A percentile compares a stretch with the other conserved stretches of the same genome.
phyloP scores from a whole-genome alignment of 495 filamentous ascomycete species.

The Podospora didyma region DNA sequence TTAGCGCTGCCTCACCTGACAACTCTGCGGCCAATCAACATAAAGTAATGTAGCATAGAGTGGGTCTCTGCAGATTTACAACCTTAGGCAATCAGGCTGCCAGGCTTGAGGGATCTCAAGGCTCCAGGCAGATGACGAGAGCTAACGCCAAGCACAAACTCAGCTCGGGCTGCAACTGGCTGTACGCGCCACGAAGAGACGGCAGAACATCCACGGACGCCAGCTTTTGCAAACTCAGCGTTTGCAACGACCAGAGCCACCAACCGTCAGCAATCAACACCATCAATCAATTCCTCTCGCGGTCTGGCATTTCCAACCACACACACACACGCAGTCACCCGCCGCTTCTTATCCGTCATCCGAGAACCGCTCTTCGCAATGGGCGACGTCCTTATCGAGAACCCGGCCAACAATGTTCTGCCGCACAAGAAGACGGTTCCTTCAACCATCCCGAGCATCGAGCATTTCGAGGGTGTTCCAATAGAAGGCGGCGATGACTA shows the following conservation, averaged over 20 bases:
- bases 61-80: no score
- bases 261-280: neutral
- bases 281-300: no score
- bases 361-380: conserved; percentile 43
- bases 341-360: neutral
- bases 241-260: neutral
- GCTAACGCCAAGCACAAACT: no score
- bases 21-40: conserved; percentile 11
- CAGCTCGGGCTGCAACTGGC: conserved; percentile 1
- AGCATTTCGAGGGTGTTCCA: conserved; percentile 75
- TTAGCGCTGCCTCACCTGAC: conserved; percentile 8
- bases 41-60: neutral
- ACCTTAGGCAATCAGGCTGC: neutral
- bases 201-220: conserved; percentile 21
- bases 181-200: conserved; percentile 24
- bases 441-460: conserved; percentile 86
- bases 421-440: conserved; percentile 73
- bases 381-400: conserved; percentile 83
- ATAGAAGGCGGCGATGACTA: conserved; percentile 90
- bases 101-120: conserved; percentile 3
- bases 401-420: conserved; percentile 63
- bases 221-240: no score
- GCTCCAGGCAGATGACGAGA: conserved; percentile 30
- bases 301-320: no score
- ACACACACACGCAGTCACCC: no score